These are phyloP conservation scores for Anethum foeniculum DNA, from an alignment of 140 eudicot genomes.

Conservation along the genomic window DNA sequence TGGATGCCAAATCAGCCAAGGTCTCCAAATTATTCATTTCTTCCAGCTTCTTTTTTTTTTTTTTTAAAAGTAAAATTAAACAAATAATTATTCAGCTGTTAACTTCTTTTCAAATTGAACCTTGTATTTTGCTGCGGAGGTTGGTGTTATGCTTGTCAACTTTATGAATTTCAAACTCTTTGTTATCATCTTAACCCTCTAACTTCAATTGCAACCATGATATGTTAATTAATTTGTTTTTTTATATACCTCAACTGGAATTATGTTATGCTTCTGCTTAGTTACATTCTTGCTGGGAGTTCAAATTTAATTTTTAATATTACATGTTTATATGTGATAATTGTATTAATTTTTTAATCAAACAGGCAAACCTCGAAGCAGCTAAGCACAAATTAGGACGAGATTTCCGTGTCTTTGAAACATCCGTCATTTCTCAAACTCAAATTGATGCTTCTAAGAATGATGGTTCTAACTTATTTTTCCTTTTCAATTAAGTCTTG, in stretches of 20 bases:
- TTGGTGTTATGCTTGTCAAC: too few relatives aligned
- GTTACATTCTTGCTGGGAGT: too few relatives aligned
- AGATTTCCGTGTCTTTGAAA: conserved; percentile 70
- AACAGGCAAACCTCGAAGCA: conserved; percentile 58
- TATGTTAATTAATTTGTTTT: too few relatives aligned
- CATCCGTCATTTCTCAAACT: conserved; percentile 44
- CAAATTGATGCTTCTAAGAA: conserved; percentile 25
- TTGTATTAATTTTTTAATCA: background rate
- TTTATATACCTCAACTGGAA: too few relatives aligned
- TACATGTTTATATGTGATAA: too few relatives aligned
- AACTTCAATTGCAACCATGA: background rate
- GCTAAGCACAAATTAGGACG: conserved; percentile 68
- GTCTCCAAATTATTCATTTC: background rate
- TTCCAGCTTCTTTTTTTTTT: background rate
- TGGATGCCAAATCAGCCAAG: background rate
- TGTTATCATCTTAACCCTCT: too few relatives aligned
- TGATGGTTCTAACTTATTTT: conserved; percentile 22
- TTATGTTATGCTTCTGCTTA: too few relatives aligned
- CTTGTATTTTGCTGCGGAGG: background rate
- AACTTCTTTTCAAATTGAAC: background rate
- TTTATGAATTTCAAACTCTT: too few relatives aligned
- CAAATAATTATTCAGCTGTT: background rate
- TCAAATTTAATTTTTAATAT: too few relatives aligned
- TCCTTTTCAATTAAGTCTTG: background rate
- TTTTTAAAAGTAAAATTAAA: too few relatives aligned